Conservation (phyloP, 2,329 filamentous ascomycete species). For the Trichoderma harzianum region DNA sequence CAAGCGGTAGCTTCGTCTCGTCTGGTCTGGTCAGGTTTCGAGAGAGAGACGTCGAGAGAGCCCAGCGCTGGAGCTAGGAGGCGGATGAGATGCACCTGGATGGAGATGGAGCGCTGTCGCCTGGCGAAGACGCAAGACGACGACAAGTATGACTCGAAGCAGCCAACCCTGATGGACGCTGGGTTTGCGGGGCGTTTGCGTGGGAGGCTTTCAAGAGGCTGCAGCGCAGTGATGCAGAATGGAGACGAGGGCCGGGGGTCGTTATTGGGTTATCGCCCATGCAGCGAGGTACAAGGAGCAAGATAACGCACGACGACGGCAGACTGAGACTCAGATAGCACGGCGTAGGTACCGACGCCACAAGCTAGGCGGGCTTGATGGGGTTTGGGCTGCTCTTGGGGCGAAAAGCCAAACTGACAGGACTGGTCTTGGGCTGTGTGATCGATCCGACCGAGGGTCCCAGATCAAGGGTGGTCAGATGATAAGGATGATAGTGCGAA, state of each 20-base stretch:
- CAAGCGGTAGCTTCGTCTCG: not conserved
- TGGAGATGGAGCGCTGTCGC: slow-evolving; percentile 6
- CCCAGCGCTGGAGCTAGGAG: not conserved
- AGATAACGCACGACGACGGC: slow-evolving; percentile 8
- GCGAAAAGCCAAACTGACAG: slow-evolving; percentile 11
- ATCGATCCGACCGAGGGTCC: slow-evolving; percentile 11
- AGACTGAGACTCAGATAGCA: not conserved
- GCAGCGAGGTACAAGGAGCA: slow-evolving; percentile 5
- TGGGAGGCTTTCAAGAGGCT: slow-evolving; percentile 19
- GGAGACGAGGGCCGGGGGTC: slow-evolving; percentile 7
- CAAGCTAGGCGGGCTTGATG: slow-evolving; percentile 5
- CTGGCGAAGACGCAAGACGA: not conserved
- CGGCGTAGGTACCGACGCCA: slow-evolving; percentile 14
- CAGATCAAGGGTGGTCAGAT: slow-evolving; percentile 16
- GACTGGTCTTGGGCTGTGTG: not conserved
- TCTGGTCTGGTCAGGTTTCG: not conserved
- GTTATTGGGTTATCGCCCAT: not conserved
- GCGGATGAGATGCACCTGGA: slow-evolving; percentile 6
- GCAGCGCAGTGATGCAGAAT: slow-evolving; percentile 19
- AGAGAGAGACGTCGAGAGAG: not conserved
- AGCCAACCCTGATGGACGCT: slow-evolving; percentile 14
- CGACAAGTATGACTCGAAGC: slow-evolving; percentile 12
- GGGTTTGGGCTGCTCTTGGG: slow-evolving; percentile 1
- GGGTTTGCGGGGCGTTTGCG: slow-evolving; percentile 19
- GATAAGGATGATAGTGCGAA: slow-evolving; percentile 13